A percentile compares a stretch with the other conserved stretches of the same genome.
Evolutionary conservation across 192 early-diverging fungal species (phyloP).

Genomic region (Coemansia asiatica): DNA sequence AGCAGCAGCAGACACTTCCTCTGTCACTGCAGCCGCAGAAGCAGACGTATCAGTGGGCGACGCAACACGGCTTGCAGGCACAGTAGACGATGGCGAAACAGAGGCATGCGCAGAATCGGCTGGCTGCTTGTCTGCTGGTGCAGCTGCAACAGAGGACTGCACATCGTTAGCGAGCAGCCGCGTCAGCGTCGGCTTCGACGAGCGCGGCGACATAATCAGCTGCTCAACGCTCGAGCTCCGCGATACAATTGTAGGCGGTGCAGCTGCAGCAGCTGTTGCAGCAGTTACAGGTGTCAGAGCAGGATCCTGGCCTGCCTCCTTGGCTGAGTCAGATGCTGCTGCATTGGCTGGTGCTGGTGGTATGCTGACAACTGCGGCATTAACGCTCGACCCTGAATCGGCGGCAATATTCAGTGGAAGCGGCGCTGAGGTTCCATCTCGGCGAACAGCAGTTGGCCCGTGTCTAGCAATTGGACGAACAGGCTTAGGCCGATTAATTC

Average conservation of each 20-base stretch:
- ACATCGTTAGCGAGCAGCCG: constrained; percentile 27
- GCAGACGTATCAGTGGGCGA: constrained; percentile 11
- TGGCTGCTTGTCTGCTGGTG: constrained; percentile 9
- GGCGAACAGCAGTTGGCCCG: constrained; percentile 18
- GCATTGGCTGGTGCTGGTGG: background rate
- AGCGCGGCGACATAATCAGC: constrained; percentile 38
- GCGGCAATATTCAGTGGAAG: constrained; percentile 7
- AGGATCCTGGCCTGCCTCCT: background rate
- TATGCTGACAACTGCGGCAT: background rate
- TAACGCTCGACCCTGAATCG: background rate
- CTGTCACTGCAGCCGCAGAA: constrained; percentile 6
- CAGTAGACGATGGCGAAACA: constrained; percentile 23
- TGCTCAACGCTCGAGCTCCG: constrained; percentile 27
- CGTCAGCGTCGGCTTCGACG: constrained; percentile 20
- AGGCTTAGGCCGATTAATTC: constrained; percentile 27
- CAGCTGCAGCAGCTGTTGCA: constrained; percentile 6
- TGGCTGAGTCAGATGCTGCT: background rate
- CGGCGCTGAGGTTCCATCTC: constrained; percentile 17
- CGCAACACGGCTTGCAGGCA: constrained; percentile 19
- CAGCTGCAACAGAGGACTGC: background rate
- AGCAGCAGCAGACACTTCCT: background rate
- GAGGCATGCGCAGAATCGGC: constrained; percentile 40
- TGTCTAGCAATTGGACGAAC: constrained; percentile 35
- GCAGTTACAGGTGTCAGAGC: constrained; percentile 5
- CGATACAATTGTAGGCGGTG: constrained; percentile 16